A percentile compares a stretch with the other conserved stretches of the same genome.
Conservation (phyloP, 192 early-diverging fungal genomes). For the Gryganskiella cystojenkinii region DNA sequence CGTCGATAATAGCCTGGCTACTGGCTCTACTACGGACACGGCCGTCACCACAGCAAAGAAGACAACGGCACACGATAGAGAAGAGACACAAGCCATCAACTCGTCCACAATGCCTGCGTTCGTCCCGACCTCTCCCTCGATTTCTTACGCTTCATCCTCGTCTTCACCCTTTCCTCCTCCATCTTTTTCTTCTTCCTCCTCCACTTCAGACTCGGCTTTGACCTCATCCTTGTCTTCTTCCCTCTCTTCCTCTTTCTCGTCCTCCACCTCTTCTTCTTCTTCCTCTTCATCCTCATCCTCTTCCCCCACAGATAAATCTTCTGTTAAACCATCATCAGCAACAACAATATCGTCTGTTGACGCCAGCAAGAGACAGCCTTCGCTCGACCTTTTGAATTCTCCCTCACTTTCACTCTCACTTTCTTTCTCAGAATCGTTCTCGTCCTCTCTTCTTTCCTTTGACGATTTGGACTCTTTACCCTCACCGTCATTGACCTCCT, state of each 20-base stretch:
- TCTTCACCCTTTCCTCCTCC: not conserved
- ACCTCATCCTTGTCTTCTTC: not conserved
- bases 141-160: not conserved
- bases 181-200: constrained; percentile 4
- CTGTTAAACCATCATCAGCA: too few relatives aligned
- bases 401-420: constrained; percentile 32
- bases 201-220: not conserved
- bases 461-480: not conserved
- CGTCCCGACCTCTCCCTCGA: not conserved
- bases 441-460: constrained; percentile 32
- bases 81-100: not conserved
- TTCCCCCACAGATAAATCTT: not conserved
- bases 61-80: too few relatives aligned
- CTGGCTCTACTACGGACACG: too few relatives aligned
- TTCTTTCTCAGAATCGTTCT: constrained; percentile 30
- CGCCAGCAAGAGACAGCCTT: not conserved
- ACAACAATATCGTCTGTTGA: too few relatives aligned
- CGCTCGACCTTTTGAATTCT: constrained; percentile 24
- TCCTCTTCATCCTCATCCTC: constrained; percentile 12
- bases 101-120: not conserved
- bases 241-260: constrained; percentile 5
- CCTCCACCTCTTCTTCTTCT: constrained; percentile 8
- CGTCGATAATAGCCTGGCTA: too few relatives aligned
- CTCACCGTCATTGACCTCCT: constrained; percentile 3
- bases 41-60: too few relatives aligned